phyloP scores from a whole-genome alignment of 2,329 filamentous ascomycete genomes.

The Ophiosphaerella korrae region DNA sequence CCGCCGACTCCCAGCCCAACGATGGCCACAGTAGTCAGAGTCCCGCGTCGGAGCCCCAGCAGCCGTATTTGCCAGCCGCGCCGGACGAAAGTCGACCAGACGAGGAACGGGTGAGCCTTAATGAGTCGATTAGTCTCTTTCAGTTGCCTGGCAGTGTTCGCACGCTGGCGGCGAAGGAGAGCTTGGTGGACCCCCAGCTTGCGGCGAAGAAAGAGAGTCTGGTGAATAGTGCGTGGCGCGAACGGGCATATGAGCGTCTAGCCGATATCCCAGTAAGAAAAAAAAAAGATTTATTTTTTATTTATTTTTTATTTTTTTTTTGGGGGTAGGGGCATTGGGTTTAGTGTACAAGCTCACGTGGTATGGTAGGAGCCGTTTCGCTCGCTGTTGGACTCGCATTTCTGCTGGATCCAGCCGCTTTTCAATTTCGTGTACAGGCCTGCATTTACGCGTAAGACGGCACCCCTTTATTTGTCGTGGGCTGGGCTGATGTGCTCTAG shows the following conservation, averaged over 20 bases:
- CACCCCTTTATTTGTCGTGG: neutral
- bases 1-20: neutral
- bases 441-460: slow-evolving; percentile 12
- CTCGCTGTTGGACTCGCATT: slow-evolving; percentile 15
- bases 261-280: slow-evolving; percentile 11
- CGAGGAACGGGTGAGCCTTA: slow-evolving; percentile 4
- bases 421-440: slow-evolving; percentile 18
- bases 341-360: neutral
- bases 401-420: slow-evolving; percentile 17
- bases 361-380: slow-evolving; percentile 10
- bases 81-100: neutral
- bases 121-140: slow-evolving; percentile 13
- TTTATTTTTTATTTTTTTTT: neutral
- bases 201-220: slow-evolving; percentile 10
- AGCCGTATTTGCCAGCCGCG: neutral
- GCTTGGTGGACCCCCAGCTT: slow-evolving; percentile 1
- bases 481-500: neutral
- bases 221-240: slow-evolving; percentile 12
- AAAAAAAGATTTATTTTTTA: neutral
- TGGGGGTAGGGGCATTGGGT: too few species aligned
- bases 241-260: slow-evolving; percentile 12
- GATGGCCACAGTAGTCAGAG: too few species aligned
- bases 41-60: neutral
- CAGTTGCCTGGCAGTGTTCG: slow-evolving; percentile 6
- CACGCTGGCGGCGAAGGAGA: neutral